Conservation (phyloP, 2,329 filamentous ascomycete species). For the Sphaerulina populicola region DNA sequence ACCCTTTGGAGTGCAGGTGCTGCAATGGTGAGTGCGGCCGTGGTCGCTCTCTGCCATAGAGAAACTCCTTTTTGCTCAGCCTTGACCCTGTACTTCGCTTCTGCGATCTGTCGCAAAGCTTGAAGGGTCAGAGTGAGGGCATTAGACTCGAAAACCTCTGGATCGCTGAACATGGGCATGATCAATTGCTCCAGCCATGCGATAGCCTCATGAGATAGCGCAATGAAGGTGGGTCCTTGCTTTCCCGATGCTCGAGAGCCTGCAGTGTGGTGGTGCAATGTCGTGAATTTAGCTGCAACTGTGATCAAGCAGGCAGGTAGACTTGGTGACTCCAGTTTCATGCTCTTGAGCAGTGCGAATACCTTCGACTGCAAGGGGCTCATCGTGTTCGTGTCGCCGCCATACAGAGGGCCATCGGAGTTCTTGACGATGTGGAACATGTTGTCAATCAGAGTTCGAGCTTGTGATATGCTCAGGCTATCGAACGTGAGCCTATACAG, state of each 20-base stretch:
- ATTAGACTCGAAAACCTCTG: constrained; percentile 61
- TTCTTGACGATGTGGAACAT: constrained; percentile 63
- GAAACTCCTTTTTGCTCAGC: constrained; percentile 61
- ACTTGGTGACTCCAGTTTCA: constrained; percentile 57
- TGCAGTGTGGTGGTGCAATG: constrained; percentile 54
- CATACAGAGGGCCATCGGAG: constrained; percentile 59
- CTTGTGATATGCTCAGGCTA: constrained; percentile 53
- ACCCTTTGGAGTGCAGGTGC: constrained; percentile 52
- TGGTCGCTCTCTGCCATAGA: constrained; percentile 75
- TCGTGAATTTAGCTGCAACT: constrained; percentile 61
- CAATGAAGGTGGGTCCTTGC: constrained; percentile 69
- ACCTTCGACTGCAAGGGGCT: constrained; percentile 65
- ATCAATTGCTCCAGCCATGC: constrained; percentile 56
- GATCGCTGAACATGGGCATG: constrained; percentile 50
- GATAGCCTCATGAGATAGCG: constrained; percentile 78
- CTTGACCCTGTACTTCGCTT: constrained; percentile 71
- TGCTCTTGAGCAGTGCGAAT: constrained; percentile 57
- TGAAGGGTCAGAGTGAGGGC: constrained; percentile 58
- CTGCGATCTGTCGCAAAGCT: constrained; percentile 61
- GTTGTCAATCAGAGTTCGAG: constrained; percentile 61
- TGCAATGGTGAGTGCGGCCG: constrained; percentile 59
- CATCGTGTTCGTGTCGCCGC: constrained; percentile 62
- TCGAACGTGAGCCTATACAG: constrained; percentile 67
- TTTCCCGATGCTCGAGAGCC: constrained; percentile 17
- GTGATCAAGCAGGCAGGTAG: constrained; percentile 61